Conservation (phyloP, 2,329 filamentous ascomycete genomes). For the Penicillium sp. region DNA sequence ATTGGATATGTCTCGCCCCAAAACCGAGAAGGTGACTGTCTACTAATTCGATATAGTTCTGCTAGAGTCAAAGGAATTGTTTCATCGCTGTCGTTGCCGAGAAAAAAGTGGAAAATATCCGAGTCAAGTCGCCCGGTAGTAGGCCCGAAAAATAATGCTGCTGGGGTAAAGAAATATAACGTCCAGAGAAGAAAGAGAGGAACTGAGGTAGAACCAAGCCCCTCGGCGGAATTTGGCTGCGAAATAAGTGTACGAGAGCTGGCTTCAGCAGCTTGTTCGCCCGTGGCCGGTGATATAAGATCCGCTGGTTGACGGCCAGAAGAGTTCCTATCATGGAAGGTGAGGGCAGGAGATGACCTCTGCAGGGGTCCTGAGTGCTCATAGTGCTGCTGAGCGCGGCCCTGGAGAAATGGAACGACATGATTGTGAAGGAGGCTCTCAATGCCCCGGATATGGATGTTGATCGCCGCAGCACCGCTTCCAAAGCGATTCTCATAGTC, state of each 20-base stretch:
- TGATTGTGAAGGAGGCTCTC: slow-evolving; percentile 33
- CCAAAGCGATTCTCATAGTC: slow-evolving; percentile 38
- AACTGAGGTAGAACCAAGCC: slow-evolving; percentile 31
- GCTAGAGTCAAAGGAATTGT: slow-evolving; percentile 21
- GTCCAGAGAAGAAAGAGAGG: slow-evolving; percentile 39
- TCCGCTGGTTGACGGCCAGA: background rate
- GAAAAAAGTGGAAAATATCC: slow-evolving; percentile 33
- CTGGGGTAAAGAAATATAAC: slow-evolving; percentile 36
- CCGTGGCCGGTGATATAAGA: background rate
- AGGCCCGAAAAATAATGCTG: slow-evolving; percentile 31
- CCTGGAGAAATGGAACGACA: slow-evolving; percentile 32
- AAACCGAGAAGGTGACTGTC: slow-evolving; percentile 36
- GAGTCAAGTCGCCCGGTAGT: slow-evolving; percentile 25
- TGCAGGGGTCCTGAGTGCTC: background rate
- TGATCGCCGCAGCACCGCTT: slow-evolving; percentile 33
- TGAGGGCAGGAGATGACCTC: slow-evolving; percentile 1
- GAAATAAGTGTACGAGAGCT: background rate
- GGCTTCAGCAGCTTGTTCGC: background rate
- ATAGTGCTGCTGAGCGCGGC: background rate
- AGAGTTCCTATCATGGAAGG: background rate
- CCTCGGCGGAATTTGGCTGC: slow-evolving; percentile 10
- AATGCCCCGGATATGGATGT: slow-evolving; percentile 35
- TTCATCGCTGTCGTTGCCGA: slow-evolving; percentile 20
- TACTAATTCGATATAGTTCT: slow-evolving; percentile 35
- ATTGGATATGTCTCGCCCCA: slow-evolving; percentile 36